Evolutionary conservation across 2,329 filamentous ascomycete species (phyloP).

Genomic region (Fusarium beomiforme): DNA sequence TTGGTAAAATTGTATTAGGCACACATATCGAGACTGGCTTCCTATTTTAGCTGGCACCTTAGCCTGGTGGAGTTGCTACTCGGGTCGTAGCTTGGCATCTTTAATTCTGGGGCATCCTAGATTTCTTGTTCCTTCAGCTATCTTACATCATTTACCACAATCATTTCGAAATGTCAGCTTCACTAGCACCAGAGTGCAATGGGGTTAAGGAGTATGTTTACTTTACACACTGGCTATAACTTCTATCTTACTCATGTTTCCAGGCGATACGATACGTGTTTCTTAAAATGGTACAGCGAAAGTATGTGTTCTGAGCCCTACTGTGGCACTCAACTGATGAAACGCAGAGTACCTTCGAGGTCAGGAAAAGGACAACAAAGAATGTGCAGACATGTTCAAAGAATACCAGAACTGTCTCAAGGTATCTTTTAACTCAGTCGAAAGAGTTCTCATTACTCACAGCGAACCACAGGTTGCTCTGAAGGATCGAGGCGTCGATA

Average conservation of each 20-base stretch:
- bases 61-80: slow-evolving; percentile 20
- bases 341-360: slow-evolving; percentile 85
- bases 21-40: neutral
- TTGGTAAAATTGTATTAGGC: too few relatives aligned
- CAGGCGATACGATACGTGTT: slow-evolving; percentile 96
- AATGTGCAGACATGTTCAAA: slow-evolving; percentile 87
- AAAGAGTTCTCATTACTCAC: neutral
- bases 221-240: accelerated
- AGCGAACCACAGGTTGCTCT: slow-evolving; percentile 64
- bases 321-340: slow-evolving; percentile 19
- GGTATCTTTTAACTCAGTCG: slow-evolving; percentile 56
- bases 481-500: slow-evolving; percentile 90
- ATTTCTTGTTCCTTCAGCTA: slow-evolving; percentile 33
- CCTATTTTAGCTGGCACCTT: neutral
- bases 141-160: slow-evolving; percentile 23
- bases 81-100: slow-evolving; percentile 15
- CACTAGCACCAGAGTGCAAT: slow-evolving; percentile 93
- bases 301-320: slow-evolving; percentile 67
- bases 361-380: slow-evolving; percentile 80
- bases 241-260: neutral
- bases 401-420: slow-evolving; percentile 88
- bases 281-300: slow-evolving; percentile 99
- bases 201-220: slow-evolving; percentile 87
- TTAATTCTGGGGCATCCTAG: slow-evolving; percentile 10
- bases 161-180: slow-evolving; percentile 79